These are phyloP conservation scores for Thelephora ganbajun DNA, from an alignment of 768 basidiomycete genomes.

Conservation along the genomic window DNA sequence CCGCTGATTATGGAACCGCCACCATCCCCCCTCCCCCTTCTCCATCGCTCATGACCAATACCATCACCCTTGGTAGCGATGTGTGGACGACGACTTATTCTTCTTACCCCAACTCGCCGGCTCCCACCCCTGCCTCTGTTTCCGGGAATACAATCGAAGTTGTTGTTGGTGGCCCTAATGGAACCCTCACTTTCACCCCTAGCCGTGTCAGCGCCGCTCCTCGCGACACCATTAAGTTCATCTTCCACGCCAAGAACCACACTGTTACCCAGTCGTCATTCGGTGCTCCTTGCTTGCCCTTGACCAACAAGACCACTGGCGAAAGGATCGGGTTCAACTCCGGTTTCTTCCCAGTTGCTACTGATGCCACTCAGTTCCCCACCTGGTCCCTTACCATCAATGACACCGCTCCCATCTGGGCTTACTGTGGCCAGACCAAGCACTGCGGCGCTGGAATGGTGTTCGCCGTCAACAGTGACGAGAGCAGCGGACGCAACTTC, in stretches of 20 bases:
- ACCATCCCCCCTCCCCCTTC: constrained; percentile 36
- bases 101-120: constrained; percentile 40
- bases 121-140: constrained; percentile 34
- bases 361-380: constrained; percentile 31
- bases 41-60: constrained; percentile 29
- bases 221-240: constrained; percentile 42
- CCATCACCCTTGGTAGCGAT: constrained; percentile 22
- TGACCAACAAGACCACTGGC: constrained; percentile 19
- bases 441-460: constrained; percentile 26
- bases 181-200: constrained; percentile 35
- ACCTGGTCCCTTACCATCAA: constrained; percentile 44
- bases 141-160: constrained; percentile 36
- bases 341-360: constrained; percentile 37
- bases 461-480: constrained; percentile 42
- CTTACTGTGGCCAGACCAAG: constrained; percentile 23
- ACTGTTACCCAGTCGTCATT: constrained; percentile 51
- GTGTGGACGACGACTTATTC: constrained; percentile 45
- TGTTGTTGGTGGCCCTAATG: constrained; percentile 35
- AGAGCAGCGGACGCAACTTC: constrained; percentile 35
- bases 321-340: constrained; percentile 37
- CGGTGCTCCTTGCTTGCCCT: constrained; percentile 38
- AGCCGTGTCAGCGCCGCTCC: constrained; percentile 33
- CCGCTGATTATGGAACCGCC: constrained; percentile 36
- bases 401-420: constrained; percentile 45
- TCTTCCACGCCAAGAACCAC: constrained; percentile 59